phyloP scores from a whole-genome alignment of 169 alveolate genomes.

The Cryptosporidium felis region DNA sequence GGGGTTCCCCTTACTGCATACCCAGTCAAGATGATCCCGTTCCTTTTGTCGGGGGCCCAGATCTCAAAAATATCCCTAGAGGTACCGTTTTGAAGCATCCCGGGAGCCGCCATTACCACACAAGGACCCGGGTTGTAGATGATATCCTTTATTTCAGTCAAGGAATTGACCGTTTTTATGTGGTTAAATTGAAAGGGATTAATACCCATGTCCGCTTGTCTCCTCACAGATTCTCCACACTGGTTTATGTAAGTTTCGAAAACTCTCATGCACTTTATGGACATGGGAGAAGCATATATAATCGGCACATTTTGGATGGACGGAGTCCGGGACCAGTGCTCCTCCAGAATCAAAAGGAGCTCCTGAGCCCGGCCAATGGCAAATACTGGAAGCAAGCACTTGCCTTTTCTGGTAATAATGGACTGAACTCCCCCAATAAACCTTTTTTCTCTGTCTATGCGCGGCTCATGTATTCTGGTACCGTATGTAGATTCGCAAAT shows the following conservation, averaged over 20 bases:
- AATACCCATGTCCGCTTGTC: slow-evolving; percentile 79
- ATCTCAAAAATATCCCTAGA: slow-evolving; percentile 93
- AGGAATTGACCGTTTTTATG: slow-evolving; percentile 76
- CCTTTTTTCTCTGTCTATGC: slow-evolving; percentile 93
- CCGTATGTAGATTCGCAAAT: slow-evolving; percentile 99
- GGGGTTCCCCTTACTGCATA: slow-evolving; percentile 96
- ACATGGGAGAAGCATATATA: slow-evolving; percentile 93
- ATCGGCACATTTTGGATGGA: slow-evolving; percentile 92
- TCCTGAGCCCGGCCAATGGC: slow-evolving; percentile 96
- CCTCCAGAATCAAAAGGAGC: slow-evolving; percentile 92
- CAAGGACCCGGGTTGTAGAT: slow-evolving; percentile 85
- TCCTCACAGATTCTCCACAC: slow-evolving; percentile 92
- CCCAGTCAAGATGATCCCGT: slow-evolving; percentile 96
- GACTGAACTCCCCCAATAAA: slow-evolving; percentile 86
- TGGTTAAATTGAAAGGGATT: slow-evolving; percentile 94
- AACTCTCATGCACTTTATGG: slow-evolving; percentile 92
- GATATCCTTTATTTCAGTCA: slow-evolving; percentile 68
- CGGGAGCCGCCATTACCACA: slow-evolving; percentile 99
- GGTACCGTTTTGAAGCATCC: slow-evolving; percentile 97
- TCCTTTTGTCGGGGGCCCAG: slow-evolving; percentile 93
- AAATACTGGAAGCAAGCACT: slow-evolving; percentile 94
- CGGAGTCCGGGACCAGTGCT: slow-evolving; percentile 93
- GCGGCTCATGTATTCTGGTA: slow-evolving; percentile 93
- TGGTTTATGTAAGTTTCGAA: slow-evolving; percentile 93
- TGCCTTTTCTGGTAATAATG: slow-evolving; percentile 89